Conservation (phyloP, 1,284 basidiomycete genomes). For the Ganoderma meredithae region DNA sequence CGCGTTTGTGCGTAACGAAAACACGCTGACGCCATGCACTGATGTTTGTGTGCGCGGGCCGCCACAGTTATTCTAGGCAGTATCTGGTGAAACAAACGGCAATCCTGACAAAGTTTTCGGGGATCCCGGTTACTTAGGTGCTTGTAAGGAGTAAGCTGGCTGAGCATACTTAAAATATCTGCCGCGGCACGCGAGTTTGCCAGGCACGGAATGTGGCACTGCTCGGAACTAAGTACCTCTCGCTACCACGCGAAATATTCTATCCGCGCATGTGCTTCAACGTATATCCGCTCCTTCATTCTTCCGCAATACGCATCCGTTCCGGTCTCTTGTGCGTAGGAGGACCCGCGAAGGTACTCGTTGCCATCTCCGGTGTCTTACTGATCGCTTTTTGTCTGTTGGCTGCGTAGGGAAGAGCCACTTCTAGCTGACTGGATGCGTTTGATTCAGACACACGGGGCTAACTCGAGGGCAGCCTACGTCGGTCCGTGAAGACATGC, state of each 20-base stretch:
- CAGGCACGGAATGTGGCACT: constrained; percentile 1
- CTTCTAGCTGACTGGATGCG: constrained; percentile 29
- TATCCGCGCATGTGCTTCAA: background rate
- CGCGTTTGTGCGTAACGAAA: background rate
- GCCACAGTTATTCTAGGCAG: background rate
- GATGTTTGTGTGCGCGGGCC: background rate
- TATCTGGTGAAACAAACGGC: background rate
- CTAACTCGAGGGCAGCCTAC: background rate
- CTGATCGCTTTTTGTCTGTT: background rate
- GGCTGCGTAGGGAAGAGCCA: background rate
- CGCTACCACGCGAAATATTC: background rate
- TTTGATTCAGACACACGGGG: constrained; percentile 19
- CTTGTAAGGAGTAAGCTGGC: background rate
- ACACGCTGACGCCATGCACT: background rate
- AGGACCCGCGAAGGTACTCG: background rate
- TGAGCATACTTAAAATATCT: background rate
- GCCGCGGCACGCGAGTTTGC: background rate
- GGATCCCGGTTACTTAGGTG: constrained; percentile 10
- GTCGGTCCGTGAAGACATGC: constrained; percentile 16
- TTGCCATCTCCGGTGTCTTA: background rate
- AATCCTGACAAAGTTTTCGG: constrained; percentile 10
- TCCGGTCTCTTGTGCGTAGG: background rate
- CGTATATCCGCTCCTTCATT: background rate
- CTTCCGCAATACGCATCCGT: background rate
- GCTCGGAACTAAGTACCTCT: background rate